Base-by-base conservation (phyloP, 2,329 filamentous ascomycete genomes). In the Paracoccidioides lutzii region DNA sequence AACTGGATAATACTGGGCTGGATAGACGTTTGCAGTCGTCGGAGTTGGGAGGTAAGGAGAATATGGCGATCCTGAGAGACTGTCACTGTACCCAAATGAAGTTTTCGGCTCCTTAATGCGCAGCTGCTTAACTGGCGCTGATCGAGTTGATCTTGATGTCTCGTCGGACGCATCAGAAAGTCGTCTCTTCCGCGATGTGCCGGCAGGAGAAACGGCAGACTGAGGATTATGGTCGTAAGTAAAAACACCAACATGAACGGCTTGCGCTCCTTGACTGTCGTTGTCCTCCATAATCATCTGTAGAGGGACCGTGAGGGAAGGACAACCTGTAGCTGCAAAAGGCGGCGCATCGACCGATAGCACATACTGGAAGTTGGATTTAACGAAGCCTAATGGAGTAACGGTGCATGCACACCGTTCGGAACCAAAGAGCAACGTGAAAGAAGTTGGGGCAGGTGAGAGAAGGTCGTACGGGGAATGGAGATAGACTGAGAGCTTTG, bases 401-500 rank as follows among this genome's bases (percentile, higher is more conserved):
- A 90, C 76, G 55, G 83, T 78, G 57, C 83, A 83, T 55, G 81
- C 76, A 69, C 83, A 85, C 68, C 84, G 83, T 64, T 86, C 81
- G n/a, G 80, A 78, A n/a, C 88, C 89, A 70, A 95, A 94, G 49
- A 84, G 79, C 55, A 95, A 71, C 60, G 74, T 84, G 64, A 88
- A 83, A 52, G 76, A 60, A 46, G 53, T 55, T 9, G 66, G 65
- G 45, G 66, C 75, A 57, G 77, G 78, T 37, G 76, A 78, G 69
- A 83, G 79, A 56, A 95, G 73, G 65, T 95, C 85, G 72, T 87
- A 88, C 58, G 84, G 79, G 45, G 86, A 85, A 53, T 84, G 82
- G 35, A 95, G 80, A 66, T 87, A 85, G 60, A 95, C 77, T 58
- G 80, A 78, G 8, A 95, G 75, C 63, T 83, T 83, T 22, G 85